phyloP scores from a whole-genome alignment of 1,139 yeast species.

The Meyerozyma elateridarum region DNA sequence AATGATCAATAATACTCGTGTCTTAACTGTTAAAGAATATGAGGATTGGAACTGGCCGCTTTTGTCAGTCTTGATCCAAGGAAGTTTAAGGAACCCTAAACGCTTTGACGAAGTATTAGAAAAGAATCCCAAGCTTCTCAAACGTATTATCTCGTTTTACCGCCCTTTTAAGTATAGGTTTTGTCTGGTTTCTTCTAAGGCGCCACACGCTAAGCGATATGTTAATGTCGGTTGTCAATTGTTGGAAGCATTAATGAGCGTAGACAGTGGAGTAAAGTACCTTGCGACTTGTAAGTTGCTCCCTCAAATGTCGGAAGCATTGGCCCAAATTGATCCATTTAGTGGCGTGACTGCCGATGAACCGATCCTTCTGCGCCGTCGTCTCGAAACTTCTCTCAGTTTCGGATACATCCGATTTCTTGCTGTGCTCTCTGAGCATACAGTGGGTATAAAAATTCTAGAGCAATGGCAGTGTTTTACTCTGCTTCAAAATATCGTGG shows the following conservation, averaged over 20 bases:
- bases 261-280: conserved; percentile 64
- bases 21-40: conserved; percentile 72
- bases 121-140: conserved; percentile 76
- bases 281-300: conserved; percentile 70
- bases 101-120: conserved; percentile 74
- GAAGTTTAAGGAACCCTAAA: conserved; percentile 69
- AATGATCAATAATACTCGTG: conserved; percentile 63
- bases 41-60: conserved; percentile 87
- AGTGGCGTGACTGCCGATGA: conserved; percentile 72
- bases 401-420: conserved; percentile 74
- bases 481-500: conserved; percentile 69
- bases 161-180: conserved; percentile 88
- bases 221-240: conserved; percentile 71
- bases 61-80: conserved; percentile 63
- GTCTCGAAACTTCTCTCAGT: conserved; percentile 62
- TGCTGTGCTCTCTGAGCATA: conserved; percentile 61
- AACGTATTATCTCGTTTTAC: conserved; percentile 78
- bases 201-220: conserved; percentile 51
- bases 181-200: conserved; percentile 41
- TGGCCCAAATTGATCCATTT: conserved; percentile 80
- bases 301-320: conserved; percentile 81
- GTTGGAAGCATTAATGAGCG: conserved; percentile 56
- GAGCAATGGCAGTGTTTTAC: conserved; percentile 84
- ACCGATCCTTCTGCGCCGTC: conserved; percentile 60
- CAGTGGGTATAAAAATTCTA: conserved; percentile 61